Percentiles rank a stretch among this genome's conserved stretches.
Conservation (phyloP, 2,329 filamentous ascomycete genomes). For the Paramyrothecium sp. region DNA sequence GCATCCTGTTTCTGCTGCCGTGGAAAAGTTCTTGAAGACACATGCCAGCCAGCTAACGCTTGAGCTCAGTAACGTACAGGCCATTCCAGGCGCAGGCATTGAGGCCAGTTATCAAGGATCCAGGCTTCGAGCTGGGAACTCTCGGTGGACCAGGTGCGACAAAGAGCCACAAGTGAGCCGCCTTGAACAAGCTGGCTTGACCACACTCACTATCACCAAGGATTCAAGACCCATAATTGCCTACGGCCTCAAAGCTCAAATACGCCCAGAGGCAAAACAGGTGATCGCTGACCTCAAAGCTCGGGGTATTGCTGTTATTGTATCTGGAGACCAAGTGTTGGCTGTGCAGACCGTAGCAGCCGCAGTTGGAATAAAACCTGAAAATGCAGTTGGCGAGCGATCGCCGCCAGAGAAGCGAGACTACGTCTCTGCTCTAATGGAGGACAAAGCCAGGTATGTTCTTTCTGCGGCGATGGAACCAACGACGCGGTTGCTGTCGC, state of each 20-base stretch:
- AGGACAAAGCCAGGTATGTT: slow-evolving; percentile 44
- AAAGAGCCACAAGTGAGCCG: slow-evolving; percentile 13
- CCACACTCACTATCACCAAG: slow-evolving; percentile 23
- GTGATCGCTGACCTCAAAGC: slow-evolving; percentile 44
- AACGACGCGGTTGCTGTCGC: slow-evolving; percentile 64
- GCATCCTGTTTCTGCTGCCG: slow-evolving; percentile 50
- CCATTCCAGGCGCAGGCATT: slow-evolving; percentile 38
- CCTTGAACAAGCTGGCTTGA: slow-evolving; percentile 18
- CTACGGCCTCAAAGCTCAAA: slow-evolving; percentile 44
- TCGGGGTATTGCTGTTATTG: slow-evolving; percentile 48
- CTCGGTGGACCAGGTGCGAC: slow-evolving; percentile 37
- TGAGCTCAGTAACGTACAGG: slow-evolving; percentile 25
- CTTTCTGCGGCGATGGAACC: slow-evolving; percentile 63
- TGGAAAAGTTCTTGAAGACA: slow-evolving; percentile 37
- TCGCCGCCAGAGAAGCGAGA: slow-evolving; percentile 52
- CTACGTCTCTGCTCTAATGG: slow-evolving; percentile 44
- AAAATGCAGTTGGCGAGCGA: slow-evolving; percentile 41
- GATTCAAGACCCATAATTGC: slow-evolving; percentile 34
- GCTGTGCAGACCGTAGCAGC: slow-evolving; percentile 48
- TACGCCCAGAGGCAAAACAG: slow-evolving; percentile 34
- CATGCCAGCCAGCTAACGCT: slow-evolving; percentile 1
- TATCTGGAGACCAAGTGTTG: slow-evolving; percentile 53
- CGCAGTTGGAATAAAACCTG: slow-evolving; percentile 31
- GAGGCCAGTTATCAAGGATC: slow-evolving; percentile 28
- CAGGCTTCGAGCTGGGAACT: slow-evolving; percentile 41